Conservation (phyloP, 192 early-diverging fungal species). For the Coemansia sp. region DNA sequence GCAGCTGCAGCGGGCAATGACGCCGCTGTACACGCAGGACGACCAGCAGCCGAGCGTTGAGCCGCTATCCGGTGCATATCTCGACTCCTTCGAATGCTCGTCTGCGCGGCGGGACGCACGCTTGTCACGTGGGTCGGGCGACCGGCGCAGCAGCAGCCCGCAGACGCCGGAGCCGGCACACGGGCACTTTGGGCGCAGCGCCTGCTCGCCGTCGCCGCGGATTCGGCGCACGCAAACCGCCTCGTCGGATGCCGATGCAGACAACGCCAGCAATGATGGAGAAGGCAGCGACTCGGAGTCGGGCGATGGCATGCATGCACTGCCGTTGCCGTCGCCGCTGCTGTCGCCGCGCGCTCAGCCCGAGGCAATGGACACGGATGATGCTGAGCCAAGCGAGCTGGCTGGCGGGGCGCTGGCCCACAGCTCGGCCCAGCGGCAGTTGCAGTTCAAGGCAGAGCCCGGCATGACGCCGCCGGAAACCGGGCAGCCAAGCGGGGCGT, state of each 20-base stretch:
- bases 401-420: background rate
- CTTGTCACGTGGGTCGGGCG: background rate
- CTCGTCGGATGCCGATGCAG: slow-evolving; percentile 3
- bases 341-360: slow-evolving; percentile 39
- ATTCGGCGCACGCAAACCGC: background rate
- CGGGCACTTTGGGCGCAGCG: slow-evolving; percentile 13
- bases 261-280: background rate
- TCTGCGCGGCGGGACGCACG: background rate
- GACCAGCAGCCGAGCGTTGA: slow-evolving; percentile 15
- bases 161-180: slow-evolving; percentile 17
- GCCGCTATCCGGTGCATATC: background rate
- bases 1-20: slow-evolving; percentile 38
- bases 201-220: slow-evolving; percentile 26
- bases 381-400: background rate
- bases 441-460: background rate
- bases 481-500: background rate
- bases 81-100: slow-evolving; percentile 7
- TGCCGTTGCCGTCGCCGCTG: slow-evolving; percentile 43
- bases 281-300: background rate
- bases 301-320: slow-evolving; percentile 5
- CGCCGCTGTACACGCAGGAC: slow-evolving; percentile 50
- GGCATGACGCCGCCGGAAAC: slow-evolving; percentile 1
- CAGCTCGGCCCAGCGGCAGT: background rate
- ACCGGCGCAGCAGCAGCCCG: slow-evolving; percentile 43
- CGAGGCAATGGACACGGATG: slow-evolving; percentile 35